Conservation (phyloP, 345 rosid genomes). For the Angophora floribunda region DNA sequence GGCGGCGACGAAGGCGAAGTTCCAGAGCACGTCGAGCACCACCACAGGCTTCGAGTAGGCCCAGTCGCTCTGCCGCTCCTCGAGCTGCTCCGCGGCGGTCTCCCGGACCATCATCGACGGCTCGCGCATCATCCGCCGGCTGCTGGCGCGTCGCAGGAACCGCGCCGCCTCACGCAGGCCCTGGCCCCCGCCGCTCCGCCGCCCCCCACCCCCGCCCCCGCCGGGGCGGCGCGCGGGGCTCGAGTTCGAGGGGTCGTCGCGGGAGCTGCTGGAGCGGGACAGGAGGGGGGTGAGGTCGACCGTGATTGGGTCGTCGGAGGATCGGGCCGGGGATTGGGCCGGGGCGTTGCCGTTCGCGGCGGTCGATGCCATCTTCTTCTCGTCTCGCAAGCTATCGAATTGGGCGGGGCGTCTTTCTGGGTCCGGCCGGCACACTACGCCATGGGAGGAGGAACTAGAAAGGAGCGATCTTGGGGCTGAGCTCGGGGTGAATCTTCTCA, state of each 20-base stretch:
- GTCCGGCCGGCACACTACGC: not conserved
- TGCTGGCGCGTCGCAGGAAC: constrained; percentile 83
- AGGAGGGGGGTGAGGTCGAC: constrained; percentile 62
- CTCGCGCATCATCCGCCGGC: constrained; percentile 83
- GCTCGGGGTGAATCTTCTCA: not conserved
- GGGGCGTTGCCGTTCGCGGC: not conserved
- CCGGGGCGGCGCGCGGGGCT: constrained; percentile 6
- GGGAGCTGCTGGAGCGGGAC: constrained; percentile 12
- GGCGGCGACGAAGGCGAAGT: constrained; percentile 73
- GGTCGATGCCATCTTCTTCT: not conserved
- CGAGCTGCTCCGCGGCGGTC: constrained; percentile 94
- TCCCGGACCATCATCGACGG: constrained; percentile 93
- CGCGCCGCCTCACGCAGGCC: constrained; percentile 76
- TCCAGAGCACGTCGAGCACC: constrained; percentile 75
- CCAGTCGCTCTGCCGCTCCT: constrained; percentile 98
- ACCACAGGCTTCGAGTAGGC: constrained; percentile 95
- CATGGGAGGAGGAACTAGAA: not conserved
- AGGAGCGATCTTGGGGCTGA: not conserved
- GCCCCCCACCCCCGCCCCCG: constrained; percentile 15
- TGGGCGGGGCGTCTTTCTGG: not conserved
- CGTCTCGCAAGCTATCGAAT: not conserved
- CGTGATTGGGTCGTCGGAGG: constrained; percentile 38
- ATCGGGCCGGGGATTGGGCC: constrained; percentile 10
- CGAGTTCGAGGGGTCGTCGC: not conserved
- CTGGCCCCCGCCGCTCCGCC: constrained; percentile 4